A percentile compares a stretch with the other conserved stretches of the same genome.
phyloP scores from a whole-genome alignment of 2,329 filamentous ascomycete genomes.

The Beauveria sp. region DNA sequence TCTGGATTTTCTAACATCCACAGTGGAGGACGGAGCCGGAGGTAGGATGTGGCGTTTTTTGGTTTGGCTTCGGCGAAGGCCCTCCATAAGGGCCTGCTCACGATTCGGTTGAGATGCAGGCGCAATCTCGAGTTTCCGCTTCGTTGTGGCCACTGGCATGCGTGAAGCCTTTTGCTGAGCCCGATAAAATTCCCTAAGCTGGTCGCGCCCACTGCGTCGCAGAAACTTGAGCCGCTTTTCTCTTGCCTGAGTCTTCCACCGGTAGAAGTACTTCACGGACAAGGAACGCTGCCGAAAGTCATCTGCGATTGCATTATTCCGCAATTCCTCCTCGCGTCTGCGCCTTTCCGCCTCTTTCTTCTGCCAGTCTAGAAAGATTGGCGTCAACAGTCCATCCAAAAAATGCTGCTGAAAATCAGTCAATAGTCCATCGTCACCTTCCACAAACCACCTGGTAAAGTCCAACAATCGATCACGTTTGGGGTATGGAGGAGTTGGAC shows the following conservation, averaged over 20 bases:
- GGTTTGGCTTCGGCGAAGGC: slow-evolving; percentile 1
- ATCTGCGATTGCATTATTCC: slow-evolving; percentile 37
- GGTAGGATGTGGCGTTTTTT: slow-evolving; percentile 16
- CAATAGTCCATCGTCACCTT: slow-evolving; percentile 45
- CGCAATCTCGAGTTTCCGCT: slow-evolving; percentile 16
- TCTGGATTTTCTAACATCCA: background rate
- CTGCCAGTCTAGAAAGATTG: slow-evolving; percentile 33
- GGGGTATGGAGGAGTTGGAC: slow-evolving; percentile 10
- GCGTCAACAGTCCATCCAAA: slow-evolving; percentile 36
- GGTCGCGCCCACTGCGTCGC: slow-evolving; percentile 43
- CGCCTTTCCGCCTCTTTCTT: slow-evolving; percentile 33
- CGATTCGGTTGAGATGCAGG: background rate
- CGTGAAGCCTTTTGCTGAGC: slow-evolving; percentile 25
- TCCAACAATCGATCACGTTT: slow-evolving; percentile 37
- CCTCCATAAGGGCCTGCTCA: slow-evolving; percentile 9
- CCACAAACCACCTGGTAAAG: slow-evolving; percentile 47
- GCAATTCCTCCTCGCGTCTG: slow-evolving; percentile 40
- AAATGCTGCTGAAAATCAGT: slow-evolving; percentile 40
- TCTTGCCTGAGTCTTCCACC: slow-evolving; percentile 44
- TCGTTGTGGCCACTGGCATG: background rate
- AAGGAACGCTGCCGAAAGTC: slow-evolving; percentile 43
- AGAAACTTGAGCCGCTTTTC: slow-evolving; percentile 41
- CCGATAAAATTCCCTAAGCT: slow-evolving; percentile 39
- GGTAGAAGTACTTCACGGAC: slow-evolving; percentile 47
- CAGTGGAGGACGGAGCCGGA: slow-evolving; percentile 11